phyloP scores from a whole-genome alignment of 805 yeast species.

The Wickerhamiella cacticola region DNA sequence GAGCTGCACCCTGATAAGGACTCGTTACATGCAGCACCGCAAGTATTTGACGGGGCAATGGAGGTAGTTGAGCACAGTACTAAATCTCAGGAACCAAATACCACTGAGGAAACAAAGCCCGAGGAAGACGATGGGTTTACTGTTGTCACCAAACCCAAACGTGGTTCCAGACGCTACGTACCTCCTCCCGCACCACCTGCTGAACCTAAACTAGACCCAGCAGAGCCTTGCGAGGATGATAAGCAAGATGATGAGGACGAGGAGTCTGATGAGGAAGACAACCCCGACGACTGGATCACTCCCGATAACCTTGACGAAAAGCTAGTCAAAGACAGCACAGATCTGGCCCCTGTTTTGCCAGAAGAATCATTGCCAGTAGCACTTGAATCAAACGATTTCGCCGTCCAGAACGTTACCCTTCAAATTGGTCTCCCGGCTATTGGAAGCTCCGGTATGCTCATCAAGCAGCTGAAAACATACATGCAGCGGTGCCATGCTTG shows the following conservation, averaged over 20 bases:
- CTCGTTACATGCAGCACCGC: conserved; percentile 17
- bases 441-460: conserved; percentile 76
- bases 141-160: conserved; percentile 17
- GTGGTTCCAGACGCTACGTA: background rate
- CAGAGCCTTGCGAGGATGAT: conserved; percentile 1
- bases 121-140: conserved; percentile 21
- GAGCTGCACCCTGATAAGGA: conserved; percentile 38
- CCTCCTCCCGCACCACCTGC: conserved; percentile 11
- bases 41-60: conserved; percentile 12
- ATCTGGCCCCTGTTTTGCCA: conserved; percentile 29
- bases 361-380: conserved; percentile 52
- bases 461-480: conserved; percentile 74
- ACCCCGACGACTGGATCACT: conserved; percentile 88
- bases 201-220: conserved; percentile 1
- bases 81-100: conserved; percentile 5
- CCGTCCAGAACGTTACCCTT: conserved; percentile 88
- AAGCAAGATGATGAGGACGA: conserved; percentile 22
- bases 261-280: conserved; percentile 50
- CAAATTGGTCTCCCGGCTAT: conserved; percentile 81
- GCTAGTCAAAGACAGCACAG: conserved; percentile 56
- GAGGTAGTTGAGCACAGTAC: conserved; percentile 13
- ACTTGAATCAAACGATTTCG: conserved; percentile 89
- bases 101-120: background rate
- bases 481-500: conserved; percentile 98
- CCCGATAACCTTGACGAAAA: conserved; percentile 69